Evolutionary conservation across 2,329 filamentous ascomycete genomes (phyloP).

Genomic region (Penicillium sp.): DNA sequence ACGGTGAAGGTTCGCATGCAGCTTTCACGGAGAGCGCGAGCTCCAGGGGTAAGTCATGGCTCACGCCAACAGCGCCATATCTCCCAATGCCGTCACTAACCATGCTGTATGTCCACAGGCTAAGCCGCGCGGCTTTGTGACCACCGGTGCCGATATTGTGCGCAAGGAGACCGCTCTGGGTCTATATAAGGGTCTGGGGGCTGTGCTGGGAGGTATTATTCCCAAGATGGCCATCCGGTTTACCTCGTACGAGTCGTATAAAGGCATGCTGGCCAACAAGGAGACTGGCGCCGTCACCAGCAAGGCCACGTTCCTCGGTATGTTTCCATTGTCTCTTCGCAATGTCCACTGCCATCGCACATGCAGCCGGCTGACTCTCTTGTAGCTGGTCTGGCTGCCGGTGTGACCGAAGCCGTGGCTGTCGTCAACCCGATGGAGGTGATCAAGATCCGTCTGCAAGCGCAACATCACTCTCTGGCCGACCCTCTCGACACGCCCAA

Average conservation of each 20-base stretch:
- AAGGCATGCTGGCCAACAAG: conserved; percentile 71
- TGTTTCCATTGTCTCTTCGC: conserved; percentile 29
- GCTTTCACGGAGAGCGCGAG: conserved; percentile 78
- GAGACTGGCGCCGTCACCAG: conserved; percentile 66
- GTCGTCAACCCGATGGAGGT: conserved; percentile 99
- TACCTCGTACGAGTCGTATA: conserved; percentile 95
- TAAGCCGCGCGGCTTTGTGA: conserved; percentile 81
- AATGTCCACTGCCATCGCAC: not conserved
- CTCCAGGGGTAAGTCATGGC: conserved; percentile 64
- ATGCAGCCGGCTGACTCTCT: not conserved
- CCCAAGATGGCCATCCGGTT: conserved; percentile 99
- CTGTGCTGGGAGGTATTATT: conserved; percentile 91
- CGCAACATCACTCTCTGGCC: conserved; percentile 96
- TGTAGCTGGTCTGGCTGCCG: conserved; percentile 81
- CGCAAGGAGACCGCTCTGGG: conserved; percentile 85
- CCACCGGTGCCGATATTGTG: conserved; percentile 82
- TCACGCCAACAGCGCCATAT: not conserved
- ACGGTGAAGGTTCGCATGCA: conserved; percentile 99
- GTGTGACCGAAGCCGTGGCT: conserved; percentile 92
- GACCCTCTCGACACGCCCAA: conserved; percentile 95
- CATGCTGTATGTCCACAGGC: conserved; percentile 39
- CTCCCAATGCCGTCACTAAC: conserved; percentile 11
- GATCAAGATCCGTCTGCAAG: conserved; percentile 96
- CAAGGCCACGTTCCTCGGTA: conserved; percentile 68
- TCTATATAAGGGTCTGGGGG: conserved; percentile 96